A percentile compares a stretch with the other conserved stretches of the same genome.
Conservation (phyloP, 2,329 filamentous ascomycete genomes). For the Cladosporium sp. region DNA sequence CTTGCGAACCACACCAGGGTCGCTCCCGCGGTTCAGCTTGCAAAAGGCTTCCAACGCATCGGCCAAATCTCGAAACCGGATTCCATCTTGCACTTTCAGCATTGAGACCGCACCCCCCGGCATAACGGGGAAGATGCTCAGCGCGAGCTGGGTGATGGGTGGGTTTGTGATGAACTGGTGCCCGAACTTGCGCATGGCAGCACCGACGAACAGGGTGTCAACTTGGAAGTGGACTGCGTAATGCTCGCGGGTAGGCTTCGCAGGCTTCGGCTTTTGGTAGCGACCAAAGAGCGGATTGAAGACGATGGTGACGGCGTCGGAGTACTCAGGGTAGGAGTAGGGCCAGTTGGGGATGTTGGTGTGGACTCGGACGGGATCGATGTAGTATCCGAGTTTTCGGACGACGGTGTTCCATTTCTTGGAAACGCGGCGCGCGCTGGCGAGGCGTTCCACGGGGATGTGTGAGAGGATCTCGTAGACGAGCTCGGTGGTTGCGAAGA, state of each 20-base stretch:
- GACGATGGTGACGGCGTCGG: background rate
- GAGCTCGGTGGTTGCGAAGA: background rate
- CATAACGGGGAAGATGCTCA: background rate
- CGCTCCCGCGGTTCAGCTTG: background rate
- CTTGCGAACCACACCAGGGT: background rate
- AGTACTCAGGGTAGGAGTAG: background rate
- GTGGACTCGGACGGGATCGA: background rate
- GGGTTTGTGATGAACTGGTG: background rate
- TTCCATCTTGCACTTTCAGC: background rate
- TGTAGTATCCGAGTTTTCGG: background rate
- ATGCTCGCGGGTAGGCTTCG: background rate
- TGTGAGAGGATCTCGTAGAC: background rate
- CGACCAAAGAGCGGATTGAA: background rate
- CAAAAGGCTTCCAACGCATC: background rate
- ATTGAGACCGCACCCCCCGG: background rate
- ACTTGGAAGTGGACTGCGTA: background rate
- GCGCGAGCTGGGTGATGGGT: background rate
- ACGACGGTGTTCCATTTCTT: background rate
- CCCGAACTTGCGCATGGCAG: background rate
- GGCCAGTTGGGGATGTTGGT: background rate
- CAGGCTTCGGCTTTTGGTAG: background rate
- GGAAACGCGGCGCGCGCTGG: background rate
- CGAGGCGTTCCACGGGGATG: background rate
- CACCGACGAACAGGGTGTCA: background rate
- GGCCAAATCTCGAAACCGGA: background rate